Base-by-base conservation (phyloP, 257 asterid species). In the Mitragyna speciosa region DNA sequence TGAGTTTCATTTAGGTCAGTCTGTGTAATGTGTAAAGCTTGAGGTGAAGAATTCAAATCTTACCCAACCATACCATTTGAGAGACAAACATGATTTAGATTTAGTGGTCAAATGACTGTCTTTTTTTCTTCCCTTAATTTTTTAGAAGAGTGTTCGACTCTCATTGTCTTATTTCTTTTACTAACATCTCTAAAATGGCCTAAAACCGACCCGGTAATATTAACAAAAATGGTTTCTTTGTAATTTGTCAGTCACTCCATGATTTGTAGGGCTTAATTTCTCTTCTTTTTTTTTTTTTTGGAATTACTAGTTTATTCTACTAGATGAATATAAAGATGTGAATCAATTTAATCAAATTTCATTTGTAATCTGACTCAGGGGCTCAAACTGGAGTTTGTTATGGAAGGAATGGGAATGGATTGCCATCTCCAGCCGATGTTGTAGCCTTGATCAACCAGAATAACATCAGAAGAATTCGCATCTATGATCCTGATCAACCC, bases 371-470 rank as follows among this genome's bases (percentile, higher is more conserved):
- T 73, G 59, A 54, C 81, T 47, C 84, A 83, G 85, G 76, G n/a
- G 87, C 85, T 7, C 88, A 84, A 49, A 83, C 51, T n/a, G 88
- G 90, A 75, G 85, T 81, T n/a, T 78, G 81, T 70, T 82, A 85
- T 64, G 88, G 90, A 73, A 79, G 72, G 47, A 76, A 33, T 7
- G 90, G 88, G 12, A 75, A 7, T 45, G 70, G 33, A 26, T 67
- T 78, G 30, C 90, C 87, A 17, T 72, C 79, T 71, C 84, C 85
- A 68, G 61, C 79, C 15, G 75, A 78, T 6, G 90, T 81, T 47
- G 84, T 85, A n/a, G 65, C 88, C 33, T 68, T 80, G 22, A 82
- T 69, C 79, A 84, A 82, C 14, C 66, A 66, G 39, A 84, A 82
- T 30, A 83, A 67, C 61, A 85, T 85, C 77, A 24, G 78, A 39